Evolutionary conservation across 805 yeast genomes (phyloP), one percentile per base, ranked within the genome.

Genomic region (Barnettozyma sucrosica): DNA sequence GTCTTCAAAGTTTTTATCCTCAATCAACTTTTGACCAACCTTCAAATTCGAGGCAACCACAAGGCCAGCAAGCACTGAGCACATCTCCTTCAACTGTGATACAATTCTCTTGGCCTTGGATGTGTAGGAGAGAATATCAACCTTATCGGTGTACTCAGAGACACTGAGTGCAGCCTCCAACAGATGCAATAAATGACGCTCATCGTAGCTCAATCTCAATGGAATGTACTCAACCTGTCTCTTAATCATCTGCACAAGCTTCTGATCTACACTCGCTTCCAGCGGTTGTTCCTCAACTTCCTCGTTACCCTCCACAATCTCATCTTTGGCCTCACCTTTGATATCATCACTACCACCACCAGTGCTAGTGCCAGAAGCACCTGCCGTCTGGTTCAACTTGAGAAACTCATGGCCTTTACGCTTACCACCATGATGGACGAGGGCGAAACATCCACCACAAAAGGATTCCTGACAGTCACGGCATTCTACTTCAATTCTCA

Each of bases 31-130:
- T 55, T 81, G 80, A 7, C 95, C 95, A 34, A 71, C 66, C 60
- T 85, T 83, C 71, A 85, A 73, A 56, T 85, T 79, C 2, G 88
- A 81, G 0, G 95, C 89, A 37, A 85, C 86, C 2, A 85, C 89
- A 30, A 85, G 66, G 1, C 93, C 95, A 2, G 88, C 84, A 44
- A 85, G 66, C 9, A 86, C 85, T 1, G 90, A 83, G 62, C 95
- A 85, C 63, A 85, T 79, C 57, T 85, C 90, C 50, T 79, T 76
- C 50, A 85, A 65, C 63, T 85, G 92, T 19, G 77, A 78, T 2
- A 85, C 81, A 21, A 86, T 85, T 53, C 92, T 72, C 59, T 76
- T 82, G 2, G 88, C 69, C 57, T 85, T 83, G 4, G 90, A 80
- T 4, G 79, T 69, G 55, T 83, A 80, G 1, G 84, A 71, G 24